Conservation (phyloP, 768 basidiomycete species). For the Imleria badia region DNA sequence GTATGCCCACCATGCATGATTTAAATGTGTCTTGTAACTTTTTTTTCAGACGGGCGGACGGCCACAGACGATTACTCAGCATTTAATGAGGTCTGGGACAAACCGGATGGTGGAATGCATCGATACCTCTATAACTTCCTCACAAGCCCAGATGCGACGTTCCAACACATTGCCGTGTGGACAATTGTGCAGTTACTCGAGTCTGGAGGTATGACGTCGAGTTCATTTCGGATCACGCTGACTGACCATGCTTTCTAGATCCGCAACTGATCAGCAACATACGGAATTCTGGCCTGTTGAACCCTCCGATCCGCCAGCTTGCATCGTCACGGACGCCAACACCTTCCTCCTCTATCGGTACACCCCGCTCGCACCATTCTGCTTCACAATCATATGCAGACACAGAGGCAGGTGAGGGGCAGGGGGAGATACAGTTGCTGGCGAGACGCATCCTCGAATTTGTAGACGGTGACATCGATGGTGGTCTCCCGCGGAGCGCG, state of each 20-base stretch:
- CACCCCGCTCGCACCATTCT: slow-evolving; percentile 69
- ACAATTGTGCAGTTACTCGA: slow-evolving; percentile 97
- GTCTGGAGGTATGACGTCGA: slow-evolving; percentile 67
- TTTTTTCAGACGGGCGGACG: slow-evolving; percentile 63
- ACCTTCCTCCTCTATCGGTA: slow-evolving; percentile 71
- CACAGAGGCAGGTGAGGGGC: slow-evolving; percentile 83
- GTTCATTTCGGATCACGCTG: background rate
- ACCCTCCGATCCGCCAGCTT: slow-evolving; percentile 84
- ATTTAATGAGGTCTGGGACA: slow-evolving; percentile 97
- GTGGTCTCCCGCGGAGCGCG: slow-evolving; percentile 56
- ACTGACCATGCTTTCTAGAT: slow-evolving; percentile 45
- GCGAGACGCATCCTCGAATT: slow-evolving; percentile 84
- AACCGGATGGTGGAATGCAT: slow-evolving; percentile 97
- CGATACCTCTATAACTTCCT: slow-evolving; percentile 92
- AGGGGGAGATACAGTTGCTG: slow-evolving; percentile 87
- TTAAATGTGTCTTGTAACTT: background rate
- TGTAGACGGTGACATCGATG: slow-evolving; percentile 72
- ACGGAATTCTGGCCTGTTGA: slow-evolving; percentile 75
- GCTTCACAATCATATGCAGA: slow-evolving; percentile 73
- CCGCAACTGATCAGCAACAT: slow-evolving; percentile 89
- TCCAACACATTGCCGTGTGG: slow-evolving; percentile 99
- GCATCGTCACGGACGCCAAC: slow-evolving; percentile 69
- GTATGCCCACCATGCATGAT: slow-evolving; percentile 37
- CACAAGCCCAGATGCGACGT: slow-evolving; percentile 90
- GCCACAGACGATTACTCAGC: slow-evolving; percentile 89